Conservation (phyloP, 2,329 filamentous ascomycete genomes). For the Neofusicoccum sp. region DNA sequence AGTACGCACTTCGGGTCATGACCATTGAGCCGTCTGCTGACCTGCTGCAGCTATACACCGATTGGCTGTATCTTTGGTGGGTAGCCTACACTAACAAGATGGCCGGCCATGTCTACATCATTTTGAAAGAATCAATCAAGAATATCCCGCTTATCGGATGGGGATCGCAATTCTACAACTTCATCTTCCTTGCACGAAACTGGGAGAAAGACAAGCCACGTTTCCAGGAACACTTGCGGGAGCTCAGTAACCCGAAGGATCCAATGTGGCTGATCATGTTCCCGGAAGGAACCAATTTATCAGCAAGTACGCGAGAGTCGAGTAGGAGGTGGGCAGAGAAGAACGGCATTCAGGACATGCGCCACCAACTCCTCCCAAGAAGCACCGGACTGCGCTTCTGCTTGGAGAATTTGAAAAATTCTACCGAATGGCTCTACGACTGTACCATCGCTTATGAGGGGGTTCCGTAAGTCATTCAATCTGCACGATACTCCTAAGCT, state of each 20-base stretch:
- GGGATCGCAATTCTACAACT: conserved; percentile 84
- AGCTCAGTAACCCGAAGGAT: conserved; percentile 69
- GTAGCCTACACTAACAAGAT: conserved; percentile 82
- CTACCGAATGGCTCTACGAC: conserved; percentile 83
- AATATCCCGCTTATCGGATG: conserved; percentile 78
- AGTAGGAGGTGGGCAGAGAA: conserved; percentile 79
- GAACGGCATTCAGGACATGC: conserved; percentile 69
- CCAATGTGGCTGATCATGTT: conserved; percentile 93
- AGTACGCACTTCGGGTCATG: conserved; percentile 22
- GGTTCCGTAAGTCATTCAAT: conserved; percentile 68
- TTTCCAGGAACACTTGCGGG: conserved; percentile 72
- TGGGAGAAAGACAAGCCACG: conserved; percentile 78
- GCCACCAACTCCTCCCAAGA: conserved; percentile 75
- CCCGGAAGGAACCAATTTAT: conserved; percentile 84
- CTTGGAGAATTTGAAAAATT: conserved; percentile 71
- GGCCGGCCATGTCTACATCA: conserved; percentile 88
- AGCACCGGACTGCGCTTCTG: conserved; percentile 82
- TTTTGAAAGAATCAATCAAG: conserved; percentile 84
- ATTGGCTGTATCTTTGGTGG: conserved; percentile 95
- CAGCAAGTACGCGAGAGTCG: conserved; percentile 67
- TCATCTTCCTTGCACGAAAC: conserved; percentile 90
- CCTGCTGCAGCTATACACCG: conserved; percentile 70
- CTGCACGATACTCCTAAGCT: neutral
- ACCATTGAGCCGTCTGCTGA: conserved; percentile 8
- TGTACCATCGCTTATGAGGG: conserved; percentile 97